phyloP scores from a whole-genome alignment of 192 early-diverging fungal species.

The Phlyctochytrium arcticum region DNA sequence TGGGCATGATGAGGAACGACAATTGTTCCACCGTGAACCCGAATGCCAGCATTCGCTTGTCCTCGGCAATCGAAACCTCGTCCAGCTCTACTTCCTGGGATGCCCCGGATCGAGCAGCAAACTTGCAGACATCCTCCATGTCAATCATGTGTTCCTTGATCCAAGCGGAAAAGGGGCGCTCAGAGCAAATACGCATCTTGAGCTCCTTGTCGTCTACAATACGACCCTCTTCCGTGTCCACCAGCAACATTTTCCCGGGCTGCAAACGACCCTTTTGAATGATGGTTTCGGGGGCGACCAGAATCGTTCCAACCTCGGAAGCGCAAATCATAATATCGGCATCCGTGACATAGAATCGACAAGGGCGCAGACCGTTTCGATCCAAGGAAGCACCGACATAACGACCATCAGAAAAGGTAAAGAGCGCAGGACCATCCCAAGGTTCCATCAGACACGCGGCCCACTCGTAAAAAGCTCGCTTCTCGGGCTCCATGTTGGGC shows the following conservation, averaged over 20 bases:
- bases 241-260: constrained; percentile 95
- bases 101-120: constrained; percentile 39
- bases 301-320: constrained; percentile 91
- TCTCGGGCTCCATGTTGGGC: constrained; percentile 74
- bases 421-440: constrained; percentile 97
- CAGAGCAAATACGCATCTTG: constrained; percentile 68
- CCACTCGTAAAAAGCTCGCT: constrained; percentile 96
- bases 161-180: constrained; percentile 80
- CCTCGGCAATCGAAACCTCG: constrained; percentile 54
- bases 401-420: constrained; percentile 96
- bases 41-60: constrained; percentile 74
- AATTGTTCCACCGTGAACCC: constrained; percentile 93
- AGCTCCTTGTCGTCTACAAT: constrained; percentile 89
- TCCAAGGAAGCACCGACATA: constrained; percentile 98
- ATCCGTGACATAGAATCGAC: constrained; percentile 90
- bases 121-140: constrained; percentile 55
- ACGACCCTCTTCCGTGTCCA: constrained; percentile 85
- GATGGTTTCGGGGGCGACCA: constrained; percentile 73
- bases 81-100: constrained; percentile 50
- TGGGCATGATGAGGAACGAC: constrained; percentile 81
- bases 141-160: constrained; percentile 76
- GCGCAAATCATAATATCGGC: constrained; percentile 97
- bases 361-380: constrained; percentile 97
- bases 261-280: constrained; percentile 89
- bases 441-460: constrained; percentile 96